Base-by-base conservation (phyloP, 768 basidiomycete genomes). In the Xanthoconium purpureum region DNA sequence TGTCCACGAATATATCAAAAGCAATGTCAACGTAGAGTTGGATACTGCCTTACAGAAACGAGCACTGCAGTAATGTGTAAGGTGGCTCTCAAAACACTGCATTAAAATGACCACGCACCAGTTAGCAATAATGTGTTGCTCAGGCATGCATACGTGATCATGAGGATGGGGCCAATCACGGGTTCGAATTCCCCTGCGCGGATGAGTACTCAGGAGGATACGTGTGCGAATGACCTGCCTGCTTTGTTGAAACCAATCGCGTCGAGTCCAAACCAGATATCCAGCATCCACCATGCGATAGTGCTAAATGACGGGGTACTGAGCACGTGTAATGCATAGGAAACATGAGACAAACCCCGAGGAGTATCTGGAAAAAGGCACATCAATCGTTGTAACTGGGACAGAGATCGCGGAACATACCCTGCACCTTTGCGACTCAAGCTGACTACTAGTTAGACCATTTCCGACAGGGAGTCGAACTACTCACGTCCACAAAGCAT, bases 221-320 rank as follows among this genome's bases (percentile, higher is more conserved):
- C 18, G 51, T 10, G 14, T 20, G 24, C 6, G 28, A 50, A 56
- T 36, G 42, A 81, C 89, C 65, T 56, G 92, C 93, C 80, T 24
- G 94, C 84, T 65, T 77, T 78, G 60, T 91, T 83, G 64, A 98
- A 97, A 5, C 95, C 95, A 46, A 79, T 84, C 0, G 94, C 92
- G 71, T 98, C 96, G 7, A 98, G 80, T n/a, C 96, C 96, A 66
- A 98, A 98, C 83, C 84, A 92, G 11, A 94, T 71, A 66, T 95
- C 91, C 24, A 95, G 79, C 85, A 97, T 91, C 92, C 93, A 96
- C 94, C 93, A 97, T 0, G 88, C 85, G 52, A 95, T 91, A 30
- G 83, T 80, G 24, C 82, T 83, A 17, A 5, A 5, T 8, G 33
- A 36, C 15, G 1, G 55, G 51, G 55, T 58, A 60, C 40, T 52